Evolutionary conservation across 768 basidiomycete species (phyloP), one percentile per base, ranked within the genome.

Genomic region (Boletus tylopilopsis): DNA sequence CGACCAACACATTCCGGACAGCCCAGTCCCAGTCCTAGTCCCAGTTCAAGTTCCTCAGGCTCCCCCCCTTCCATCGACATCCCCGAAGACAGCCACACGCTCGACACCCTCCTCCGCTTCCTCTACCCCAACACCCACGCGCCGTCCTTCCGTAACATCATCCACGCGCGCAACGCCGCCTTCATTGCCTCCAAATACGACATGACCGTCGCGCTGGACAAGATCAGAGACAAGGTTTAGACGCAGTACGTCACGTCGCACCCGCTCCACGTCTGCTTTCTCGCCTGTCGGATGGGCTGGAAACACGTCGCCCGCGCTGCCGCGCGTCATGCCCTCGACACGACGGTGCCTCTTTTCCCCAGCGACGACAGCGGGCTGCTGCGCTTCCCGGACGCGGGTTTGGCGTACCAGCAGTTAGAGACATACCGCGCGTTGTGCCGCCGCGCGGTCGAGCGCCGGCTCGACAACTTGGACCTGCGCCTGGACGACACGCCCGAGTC

Each of bases 71-170:
- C 34, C 12, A 7, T 51, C 32, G 39, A 48, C 25, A 10, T 51
- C 27, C 6, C 50, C 25, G 33, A 36, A 48, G 39, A 41, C 45
- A 47, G 35, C 29, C 5, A 30, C 5, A 51, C 39, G 9, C 45
- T 51, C 25, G 45, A 47, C 33, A 12, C 45, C 27, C 50, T 51
- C 46, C 50, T 47, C 38, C 45, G 50, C n/a, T 22, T 51, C 21
- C 37, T 47, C 38, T 47, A 47, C 24, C 50, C 50, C 30, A 47
- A 40, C 45, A 35, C 45, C 16, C 45, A 6, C 32, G 8, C 21
- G 9, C 19, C 25, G 2, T 1, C 16, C 4, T 51, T 51, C 16
- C 27, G 16, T 18, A 3, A 24, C 23, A 22, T 33, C 13, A 0
- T 3, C 1, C 50, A 51, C 34, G 50, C 50, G 0, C 35, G n/a